Evolutionary conservation across 2,329 filamentous ascomycete genomes (phyloP), one percentile per base, ranked within the genome.

Genomic region (Fusarium protoensiforme): DNA sequence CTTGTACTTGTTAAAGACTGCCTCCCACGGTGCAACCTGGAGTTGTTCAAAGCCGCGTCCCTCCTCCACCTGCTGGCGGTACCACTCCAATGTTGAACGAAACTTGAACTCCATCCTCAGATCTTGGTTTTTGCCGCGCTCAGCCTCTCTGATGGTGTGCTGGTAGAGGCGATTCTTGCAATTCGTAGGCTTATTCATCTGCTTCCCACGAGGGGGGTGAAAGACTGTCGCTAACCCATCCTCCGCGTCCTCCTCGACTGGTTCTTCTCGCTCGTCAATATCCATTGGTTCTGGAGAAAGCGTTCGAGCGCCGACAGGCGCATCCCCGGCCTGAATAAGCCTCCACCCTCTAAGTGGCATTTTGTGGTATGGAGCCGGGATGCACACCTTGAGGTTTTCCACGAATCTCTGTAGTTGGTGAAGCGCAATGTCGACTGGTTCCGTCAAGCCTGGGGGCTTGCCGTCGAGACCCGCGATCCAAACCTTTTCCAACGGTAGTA

Each of bases 21-120:
- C 74, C 35, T 85, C 80, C 83, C 85, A 90, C 3, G 78, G 65
- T 35, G 79, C 79, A 7, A 90, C 84, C 6, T 79, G 75, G 5
- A 91, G 80, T 68, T 90, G 87, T 60, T 85, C 84, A 63, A 83
- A 88, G 1, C 83, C 85, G 22, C 87, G 83, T 3, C 86, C 87
- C 74, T 87, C 86, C 1, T 77, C 76, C 27, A 81, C 73, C 69
- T 88, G 86, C 39, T 85, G 80, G 5, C 74, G 72, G 70, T 90
- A 91, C 89, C 89, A 91, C 6, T 85, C 79, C 67, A 81, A 67
- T 2, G 89, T 90, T 10, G 86, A 83, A 46, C 76, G 77, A 72
- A 86, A 90, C 18, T 75, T 75, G 73, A 84, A 89, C 29, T 76
- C 60, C 41, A 58, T 61, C n/a, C 22, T 18, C 18, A n/a, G n/a